phyloP scores from a whole-genome alignment of 306 rosid species.

The Prunus campanulata region DNA sequence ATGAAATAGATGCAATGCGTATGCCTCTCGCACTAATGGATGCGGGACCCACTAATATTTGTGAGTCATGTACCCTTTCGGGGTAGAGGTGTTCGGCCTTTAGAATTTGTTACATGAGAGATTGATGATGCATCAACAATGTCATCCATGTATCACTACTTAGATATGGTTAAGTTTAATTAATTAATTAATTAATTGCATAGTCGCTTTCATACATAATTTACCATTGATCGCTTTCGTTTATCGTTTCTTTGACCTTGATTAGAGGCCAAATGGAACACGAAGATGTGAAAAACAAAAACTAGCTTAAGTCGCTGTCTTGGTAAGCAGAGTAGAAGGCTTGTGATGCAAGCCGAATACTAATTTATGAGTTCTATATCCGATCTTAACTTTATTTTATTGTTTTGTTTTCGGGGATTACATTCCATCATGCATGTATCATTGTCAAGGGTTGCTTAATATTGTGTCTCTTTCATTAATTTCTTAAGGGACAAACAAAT shows the following conservation, averaged over 20 bases:
- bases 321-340: not conserved
- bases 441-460: not conserved
- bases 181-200: not conserved
- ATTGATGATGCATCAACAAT: not conserved
- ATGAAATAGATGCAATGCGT: not conserved
- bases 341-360: not conserved
- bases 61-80: not conserved
- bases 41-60: not conserved
- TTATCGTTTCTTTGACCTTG: not conserved
- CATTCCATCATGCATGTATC: no score
- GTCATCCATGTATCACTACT: not conserved
- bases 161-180: not conserved
- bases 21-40: not conserved
- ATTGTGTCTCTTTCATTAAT: not conserved
- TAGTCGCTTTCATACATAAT: not conserved
- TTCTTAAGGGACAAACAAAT: not conserved
- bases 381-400: no score
- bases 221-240: not conserved
- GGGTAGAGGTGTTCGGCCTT: no score
- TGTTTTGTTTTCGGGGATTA: no score
- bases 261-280: not conserved
- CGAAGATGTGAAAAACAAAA: not conserved
- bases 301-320: not conserved
- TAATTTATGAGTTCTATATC: not conserved
- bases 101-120: not conserved